A percentile compares a stretch with the other conserved stretches of the same genome.
Conservation (phyloP, 768 basidiomycete genomes). For the Termitomyces sp. region DNA sequence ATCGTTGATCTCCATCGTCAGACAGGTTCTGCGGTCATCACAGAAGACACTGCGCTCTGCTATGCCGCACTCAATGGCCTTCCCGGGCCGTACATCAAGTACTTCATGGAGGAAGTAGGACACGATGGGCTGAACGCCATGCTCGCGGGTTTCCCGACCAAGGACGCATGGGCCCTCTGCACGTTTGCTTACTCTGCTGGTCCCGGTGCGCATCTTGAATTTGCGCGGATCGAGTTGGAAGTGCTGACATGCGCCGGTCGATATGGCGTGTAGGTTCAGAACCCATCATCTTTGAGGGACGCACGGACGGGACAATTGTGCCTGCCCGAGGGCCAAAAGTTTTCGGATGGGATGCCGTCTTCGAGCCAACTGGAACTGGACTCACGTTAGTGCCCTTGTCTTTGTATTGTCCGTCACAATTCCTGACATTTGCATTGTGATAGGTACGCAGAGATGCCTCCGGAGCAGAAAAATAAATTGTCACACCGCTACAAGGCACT, state of each 20-base stretch:
- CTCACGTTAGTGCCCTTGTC: constrained; percentile 54
- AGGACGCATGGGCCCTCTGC: constrained; percentile 83
- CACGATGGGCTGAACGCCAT: constrained; percentile 88
- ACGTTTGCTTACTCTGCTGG: constrained; percentile 94
- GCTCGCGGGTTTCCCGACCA: constrained; percentile 69
- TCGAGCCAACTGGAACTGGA: constrained; percentile 69
- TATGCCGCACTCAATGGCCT: constrained; percentile 86
- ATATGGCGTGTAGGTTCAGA: constrained; percentile 37
- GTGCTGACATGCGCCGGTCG: not conserved
- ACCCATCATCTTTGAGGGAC: constrained; percentile 74
- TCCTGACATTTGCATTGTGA: not conserved
- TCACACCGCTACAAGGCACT: constrained; percentile 72
- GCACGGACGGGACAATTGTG: constrained; percentile 87
- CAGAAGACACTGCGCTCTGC: constrained; percentile 93
- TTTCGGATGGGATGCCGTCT: constrained; percentile 92
- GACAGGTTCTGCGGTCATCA: constrained; percentile 49
- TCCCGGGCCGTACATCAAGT: constrained; percentile 96
- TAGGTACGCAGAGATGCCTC: constrained; percentile 75
- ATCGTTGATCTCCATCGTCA: too few species aligned
- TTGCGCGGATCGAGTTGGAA: too few species aligned
- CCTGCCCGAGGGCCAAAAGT: constrained; percentile 67
- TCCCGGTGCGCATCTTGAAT: constrained; percentile 38
- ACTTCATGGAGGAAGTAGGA: constrained; percentile 79
- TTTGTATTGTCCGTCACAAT: not conserved
- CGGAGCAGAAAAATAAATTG: constrained; percentile 61